These are phyloP conservation scores for Mycosarcoma maydis DNA, from an alignment of 1,284 basidiomycete species.

Conservation along the genomic window DNA sequence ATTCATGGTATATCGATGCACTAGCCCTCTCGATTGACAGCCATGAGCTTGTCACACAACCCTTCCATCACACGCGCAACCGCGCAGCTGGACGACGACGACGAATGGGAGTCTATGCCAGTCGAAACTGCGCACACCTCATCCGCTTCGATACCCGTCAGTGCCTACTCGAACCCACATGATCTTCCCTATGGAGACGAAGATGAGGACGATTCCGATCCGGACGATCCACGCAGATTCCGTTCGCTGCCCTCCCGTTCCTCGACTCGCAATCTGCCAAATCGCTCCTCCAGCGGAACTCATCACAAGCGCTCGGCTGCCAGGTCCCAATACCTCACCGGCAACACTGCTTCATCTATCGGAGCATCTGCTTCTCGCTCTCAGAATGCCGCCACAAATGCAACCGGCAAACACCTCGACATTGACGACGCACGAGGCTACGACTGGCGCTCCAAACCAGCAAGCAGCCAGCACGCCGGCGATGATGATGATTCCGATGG, in stretches of 20 bases:
- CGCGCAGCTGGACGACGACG: conserved; percentile 37
- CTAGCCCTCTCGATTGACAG: not conserved
- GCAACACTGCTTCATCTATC: conserved; percentile 5
- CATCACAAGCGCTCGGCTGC: conserved; percentile 22
- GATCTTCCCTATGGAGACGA: conserved; percentile 44
- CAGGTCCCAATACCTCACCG: conserved; percentile 22
- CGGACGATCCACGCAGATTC: conserved; percentile 42
- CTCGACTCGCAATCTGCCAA: conserved; percentile 9
- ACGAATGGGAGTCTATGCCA: conserved; percentile 61
- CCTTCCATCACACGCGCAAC: not conserved
- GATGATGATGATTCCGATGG: conserved; percentile 47
- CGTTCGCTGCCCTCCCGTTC: conserved; percentile 31
- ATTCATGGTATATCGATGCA: conserved; percentile 13
- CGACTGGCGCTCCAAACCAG: conserved; percentile 63
- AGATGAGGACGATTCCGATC: conserved; percentile 43
- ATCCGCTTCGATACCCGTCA: conserved; percentile 12
- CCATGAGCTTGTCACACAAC: conserved; percentile 33
- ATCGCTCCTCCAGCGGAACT: conserved; percentile 12
- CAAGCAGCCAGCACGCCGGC: conserved; percentile 10
- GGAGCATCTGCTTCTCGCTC: conserved; percentile 6
- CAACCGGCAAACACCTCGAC: conserved; percentile 60
- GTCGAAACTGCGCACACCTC: conserved; percentile 16
- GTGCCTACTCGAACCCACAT: conserved; percentile 30
- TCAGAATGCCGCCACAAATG: conserved; percentile 44
- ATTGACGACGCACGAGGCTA: conserved; percentile 65